Conservation (phyloP, 345 rosid species). For the Euphorbia tirucalli region DNA sequence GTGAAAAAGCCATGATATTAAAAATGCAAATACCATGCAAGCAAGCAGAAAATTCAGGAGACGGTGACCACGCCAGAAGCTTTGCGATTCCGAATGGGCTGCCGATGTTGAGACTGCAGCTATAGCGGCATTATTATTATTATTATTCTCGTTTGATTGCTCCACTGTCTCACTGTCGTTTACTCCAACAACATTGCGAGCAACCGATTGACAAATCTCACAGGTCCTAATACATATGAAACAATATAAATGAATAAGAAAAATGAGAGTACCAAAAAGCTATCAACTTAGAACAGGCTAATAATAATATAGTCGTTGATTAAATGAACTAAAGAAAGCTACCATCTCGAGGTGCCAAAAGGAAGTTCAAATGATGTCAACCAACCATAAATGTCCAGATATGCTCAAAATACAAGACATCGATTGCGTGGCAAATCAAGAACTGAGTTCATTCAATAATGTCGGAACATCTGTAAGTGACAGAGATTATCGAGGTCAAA, state of each 20-base stretch:
- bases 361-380: too few relatives aligned
- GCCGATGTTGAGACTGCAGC: constrained; percentile 22
- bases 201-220: constrained; percentile 81
- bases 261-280: neutral
- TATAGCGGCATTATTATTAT: too few relatives aligned
- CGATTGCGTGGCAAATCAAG: neutral
- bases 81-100: constrained; percentile 48
- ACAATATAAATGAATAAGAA: constrained; percentile 3
- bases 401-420: too few relatives aligned
- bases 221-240: constrained; percentile 53
- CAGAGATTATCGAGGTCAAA: neutral
- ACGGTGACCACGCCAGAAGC: constrained; percentile 85
- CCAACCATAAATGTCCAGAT: too few relatives aligned
- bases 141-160: constrained; percentile 40
- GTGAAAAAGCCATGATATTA: constrained; percentile 81
- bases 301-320: constrained; percentile 1
- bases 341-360: too few relatives aligned
- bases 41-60: constrained; percentile 69
- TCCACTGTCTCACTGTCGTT: constrained; percentile 38
- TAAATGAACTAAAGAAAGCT: neutral
- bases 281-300: neutral
- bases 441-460: neutral
- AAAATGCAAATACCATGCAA: constrained; percentile 73
- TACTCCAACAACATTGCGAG: constrained; percentile 60
- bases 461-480: too few relatives aligned